Evolutionary conservation across 768 basidiomycete species (phyloP).

Genomic region (Pleurotus salmoneostramineus): DNA sequence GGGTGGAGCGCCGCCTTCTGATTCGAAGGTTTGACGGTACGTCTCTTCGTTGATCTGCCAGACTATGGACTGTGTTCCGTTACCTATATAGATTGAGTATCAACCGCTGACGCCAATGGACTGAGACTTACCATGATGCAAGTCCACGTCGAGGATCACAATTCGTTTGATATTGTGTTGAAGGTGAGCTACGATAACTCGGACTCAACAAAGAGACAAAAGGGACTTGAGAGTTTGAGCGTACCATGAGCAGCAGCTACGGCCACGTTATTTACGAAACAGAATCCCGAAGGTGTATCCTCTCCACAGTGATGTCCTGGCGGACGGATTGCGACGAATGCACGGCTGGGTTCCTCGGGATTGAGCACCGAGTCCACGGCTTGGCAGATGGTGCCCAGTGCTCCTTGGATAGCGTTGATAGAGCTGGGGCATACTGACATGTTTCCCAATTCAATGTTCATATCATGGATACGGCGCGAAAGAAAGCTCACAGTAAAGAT

Average conservation of each 20-base stretch:
- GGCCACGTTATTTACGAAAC: no score
- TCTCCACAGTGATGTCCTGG: no score
- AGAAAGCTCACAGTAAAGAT: conserved; percentile 69
- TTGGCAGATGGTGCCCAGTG: conserved; percentile 81
- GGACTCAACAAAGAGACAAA: no score
- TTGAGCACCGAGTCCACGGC: conserved; percentile 71
- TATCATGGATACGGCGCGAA: not conserved
- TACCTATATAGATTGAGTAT: conserved; percentile 44
- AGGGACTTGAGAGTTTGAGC: no score
- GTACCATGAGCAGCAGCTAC: no score
- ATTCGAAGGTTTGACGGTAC: conserved; percentile 62
- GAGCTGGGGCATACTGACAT: conserved; percentile 72
- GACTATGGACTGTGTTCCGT: conserved; percentile 89
- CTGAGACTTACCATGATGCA: conserved; percentile 74
- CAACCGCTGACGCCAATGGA: no score
- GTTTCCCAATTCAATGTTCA: not conserved
- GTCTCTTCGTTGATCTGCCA: conserved; percentile 93
- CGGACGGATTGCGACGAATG: conserved; percentile 74
- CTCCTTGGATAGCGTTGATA: conserved; percentile 74
- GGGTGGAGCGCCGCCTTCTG: conserved; percentile 32
- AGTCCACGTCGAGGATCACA: conserved; percentile 88
- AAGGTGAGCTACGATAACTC: conserved; percentile 59
- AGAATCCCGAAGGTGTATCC: no score
- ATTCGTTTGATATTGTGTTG: conserved; percentile 73
- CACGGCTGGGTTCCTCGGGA: conserved; percentile 30